phyloP scores from a whole-genome alignment of 306 rosid species.

The Cicer pinnatifidum region DNA sequence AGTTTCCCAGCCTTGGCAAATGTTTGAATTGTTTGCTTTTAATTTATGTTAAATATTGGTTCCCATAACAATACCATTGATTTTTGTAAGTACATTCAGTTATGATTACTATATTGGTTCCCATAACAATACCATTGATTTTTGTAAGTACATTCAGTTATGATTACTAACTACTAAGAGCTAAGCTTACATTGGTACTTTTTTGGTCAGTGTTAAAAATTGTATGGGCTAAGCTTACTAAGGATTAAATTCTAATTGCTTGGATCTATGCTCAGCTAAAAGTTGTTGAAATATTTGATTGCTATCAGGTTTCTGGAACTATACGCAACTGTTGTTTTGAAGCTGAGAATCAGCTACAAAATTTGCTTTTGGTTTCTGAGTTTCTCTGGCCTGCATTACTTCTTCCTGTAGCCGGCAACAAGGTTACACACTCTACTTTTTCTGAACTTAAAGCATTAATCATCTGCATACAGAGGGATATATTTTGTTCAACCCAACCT shows the following conservation, averaged over 20 bases:
- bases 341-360: constrained; percentile 79
- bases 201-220: neutral
- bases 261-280: constrained; percentile 37
- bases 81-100: constrained; percentile 24
- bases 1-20: constrained; percentile 25
- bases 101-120: constrained; percentile 25
- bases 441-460: constrained; percentile 31
- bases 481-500: neutral
- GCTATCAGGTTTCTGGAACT: constrained; percentile 81
- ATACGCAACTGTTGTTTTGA: constrained; percentile 94
- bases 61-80: constrained; percentile 9
- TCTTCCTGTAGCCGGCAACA: constrained; percentile 93
- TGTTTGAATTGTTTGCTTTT: constrained; percentile 28
- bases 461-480: constrained; percentile 39
- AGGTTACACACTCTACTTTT: constrained; percentile 57
- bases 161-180: neutral
- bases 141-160: constrained; percentile 23
- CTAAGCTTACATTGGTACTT: neutral
- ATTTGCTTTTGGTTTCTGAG: constrained; percentile 88
- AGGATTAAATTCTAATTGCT: neutral
- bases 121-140: constrained; percentile 16
- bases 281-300: constrained; percentile 33
- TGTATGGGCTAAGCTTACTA: neutral
- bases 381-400: constrained; percentile 98
- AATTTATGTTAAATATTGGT: constrained; percentile 29